Conservation (phyloP, 169 alveolate species). For the Plasmodium fragile region DNA sequence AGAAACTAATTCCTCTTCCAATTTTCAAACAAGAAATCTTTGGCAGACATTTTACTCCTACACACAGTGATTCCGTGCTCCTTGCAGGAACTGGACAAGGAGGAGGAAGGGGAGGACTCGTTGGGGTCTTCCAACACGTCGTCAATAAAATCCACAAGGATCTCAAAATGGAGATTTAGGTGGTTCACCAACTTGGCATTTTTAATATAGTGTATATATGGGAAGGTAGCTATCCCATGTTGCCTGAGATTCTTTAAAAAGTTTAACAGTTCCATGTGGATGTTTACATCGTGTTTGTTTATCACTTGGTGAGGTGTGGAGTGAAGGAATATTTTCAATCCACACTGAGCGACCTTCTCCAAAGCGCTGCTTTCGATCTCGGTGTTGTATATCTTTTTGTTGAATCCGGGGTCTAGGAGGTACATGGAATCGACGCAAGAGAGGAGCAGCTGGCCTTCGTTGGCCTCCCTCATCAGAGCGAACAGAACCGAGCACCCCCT, state of each 20-base stretch:
- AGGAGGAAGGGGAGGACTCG: neutral
- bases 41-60: neutral
- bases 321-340: conserved; percentile 43
- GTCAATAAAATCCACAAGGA: conserved; percentile 34
- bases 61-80: neutral
- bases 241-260: conserved; percentile 25
- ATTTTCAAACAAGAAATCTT: conserved; percentile 21
- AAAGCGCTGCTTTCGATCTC: conserved; percentile 25
- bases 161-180: conserved; percentile 53
- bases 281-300: neutral
- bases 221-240: neutral
- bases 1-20: conserved; percentile 17
- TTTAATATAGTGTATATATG: conserved; percentile 40
- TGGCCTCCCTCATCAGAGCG: conserved; percentile 29
- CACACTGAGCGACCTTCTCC: conserved; percentile 11
- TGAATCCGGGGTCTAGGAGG: conserved; percentile 64
- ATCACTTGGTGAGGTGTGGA: conserved; percentile 49
- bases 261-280: conserved; percentile 32
- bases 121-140: conserved; percentile 11
- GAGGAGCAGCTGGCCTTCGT: conserved; percentile 17
- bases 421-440: conserved; percentile 14
- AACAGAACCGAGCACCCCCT: conserved; percentile 66
- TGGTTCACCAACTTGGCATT: neutral
- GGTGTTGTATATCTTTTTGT: conserved; percentile 17
- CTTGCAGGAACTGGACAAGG: neutral